Evolutionary conservation across 2,329 filamentous ascomycete species (phyloP), one percentile per base, ranked within the genome.

Genomic region (Ophiostoma australiae): DNA sequence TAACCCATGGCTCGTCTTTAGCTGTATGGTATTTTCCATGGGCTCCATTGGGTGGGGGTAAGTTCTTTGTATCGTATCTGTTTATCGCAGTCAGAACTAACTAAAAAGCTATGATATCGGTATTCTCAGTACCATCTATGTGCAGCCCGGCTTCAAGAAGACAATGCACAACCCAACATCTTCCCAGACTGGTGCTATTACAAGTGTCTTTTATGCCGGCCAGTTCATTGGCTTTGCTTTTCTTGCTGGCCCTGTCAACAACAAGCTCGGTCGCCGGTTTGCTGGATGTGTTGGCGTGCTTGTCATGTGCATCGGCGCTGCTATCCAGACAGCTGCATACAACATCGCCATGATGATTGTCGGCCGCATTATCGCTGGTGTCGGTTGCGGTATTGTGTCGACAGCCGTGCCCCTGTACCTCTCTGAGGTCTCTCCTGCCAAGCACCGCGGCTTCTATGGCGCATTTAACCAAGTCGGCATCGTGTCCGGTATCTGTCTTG

Each of bases 141-240:
- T 75, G 58, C 55, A 73, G 17, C 74, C 74, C 31, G 73, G 73
- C 41, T 74, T 75, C 71, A 72, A 75, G 39, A 70, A 73, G 44
- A 71, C 73, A 27, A 70, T 74, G 68, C 66, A 73, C 71, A 70
- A 75, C 73, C 74, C 74, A 1, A 41, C 69, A 8, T 72, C 73
- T 11, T 69, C 67, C 31, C 68, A 72, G 55, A 73, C 68, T 6
- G 74, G 74, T 33, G 66, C 74, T 23, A 75, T 75, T 69, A 75
- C 74, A 17, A 71, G 72, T 48, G 74, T 75, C 67, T 75, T 75
- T 52, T 75, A 72, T n/a, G 74, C 72, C 44, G 74, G 74, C n/a
- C 74, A 75, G 48, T 73, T 75, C 55, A 20, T 75, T 13, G 73
- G 74, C 23, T 75, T 73, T 65, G 70, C 70, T 1, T 73, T 75